Evolutionary conservation across 768 basidiomycete species (phyloP).

Genomic region (Boletales sp.): DNA sequence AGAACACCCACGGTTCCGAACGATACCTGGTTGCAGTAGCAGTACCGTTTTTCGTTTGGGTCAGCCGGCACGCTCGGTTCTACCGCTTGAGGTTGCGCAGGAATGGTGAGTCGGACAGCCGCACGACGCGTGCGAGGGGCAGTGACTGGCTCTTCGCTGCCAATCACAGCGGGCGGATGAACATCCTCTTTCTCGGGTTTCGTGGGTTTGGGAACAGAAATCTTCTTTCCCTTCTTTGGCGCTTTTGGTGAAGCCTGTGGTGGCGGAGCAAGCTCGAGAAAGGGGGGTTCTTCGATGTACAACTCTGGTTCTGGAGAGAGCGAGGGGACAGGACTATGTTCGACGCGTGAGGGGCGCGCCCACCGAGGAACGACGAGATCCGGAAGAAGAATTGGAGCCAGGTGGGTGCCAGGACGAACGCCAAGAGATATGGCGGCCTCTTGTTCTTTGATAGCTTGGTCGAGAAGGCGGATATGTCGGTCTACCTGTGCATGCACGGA

Average conservation of each 20-base stretch:
- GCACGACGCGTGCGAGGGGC: slow-evolving; percentile 19
- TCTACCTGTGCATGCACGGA: slow-evolving; percentile 51
- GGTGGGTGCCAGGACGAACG: slow-evolving; percentile 50
- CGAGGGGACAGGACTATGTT: slow-evolving; percentile 42
- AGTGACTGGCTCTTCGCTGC: slow-evolving; percentile 6
- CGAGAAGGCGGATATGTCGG: slow-evolving; percentile 73
- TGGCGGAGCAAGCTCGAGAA: slow-evolving; percentile 9
- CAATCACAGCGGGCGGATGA: slow-evolving; percentile 1
- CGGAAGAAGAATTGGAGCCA: slow-evolving; percentile 53
- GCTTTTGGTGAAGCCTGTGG: slow-evolving; percentile 12
- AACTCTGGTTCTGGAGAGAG: slow-evolving; percentile 29
- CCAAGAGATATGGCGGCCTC: slow-evolving; percentile 54
- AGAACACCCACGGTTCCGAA: slow-evolving; percentile 65
- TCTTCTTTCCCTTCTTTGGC: slow-evolving; percentile 24
- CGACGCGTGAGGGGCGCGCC: slow-evolving; percentile 41
- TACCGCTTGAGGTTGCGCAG: slow-evolving; percentile 21
- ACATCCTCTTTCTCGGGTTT: slow-evolving; percentile 19
- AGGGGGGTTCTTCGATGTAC: slow-evolving; percentile 10
- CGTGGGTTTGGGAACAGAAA: slow-evolving; percentile 5
- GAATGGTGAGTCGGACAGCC: slow-evolving; percentile 35
- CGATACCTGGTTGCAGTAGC: slow-evolving; percentile 76
- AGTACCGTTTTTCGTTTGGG: slow-evolving; percentile 62
- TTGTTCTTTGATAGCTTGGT: slow-evolving; percentile 67
- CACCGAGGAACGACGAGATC: slow-evolving; percentile 58
- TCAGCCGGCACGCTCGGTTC: slow-evolving; percentile 29